These are phyloP conservation scores for Sclerotinia glacialis DNA, from an alignment of 2,329 filamentous ascomycete species.

Conservation along the genomic window DNA sequence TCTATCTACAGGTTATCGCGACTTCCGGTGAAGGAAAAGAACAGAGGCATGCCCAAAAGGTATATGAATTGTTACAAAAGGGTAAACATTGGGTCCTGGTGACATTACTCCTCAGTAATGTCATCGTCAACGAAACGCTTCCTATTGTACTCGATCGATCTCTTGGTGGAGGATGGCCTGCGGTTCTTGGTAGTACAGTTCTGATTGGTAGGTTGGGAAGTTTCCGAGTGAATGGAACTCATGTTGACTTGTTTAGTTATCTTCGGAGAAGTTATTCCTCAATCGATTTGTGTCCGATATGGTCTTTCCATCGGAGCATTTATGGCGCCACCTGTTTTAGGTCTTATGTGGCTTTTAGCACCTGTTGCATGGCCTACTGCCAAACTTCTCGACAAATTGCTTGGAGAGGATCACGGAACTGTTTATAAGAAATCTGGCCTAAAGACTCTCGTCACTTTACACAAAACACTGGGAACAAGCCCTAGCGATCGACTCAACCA, in stretches of 20 bases:
- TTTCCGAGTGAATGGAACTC: neutral
- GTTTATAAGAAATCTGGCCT: slow-evolving; percentile 97
- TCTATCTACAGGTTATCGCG: slow-evolving; percentile 93
- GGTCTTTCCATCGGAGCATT: slow-evolving; percentile 91
- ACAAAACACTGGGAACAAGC: slow-evolving; percentile 84
- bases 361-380: slow-evolving; percentile 93
- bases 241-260: slow-evolving; percentile 64
- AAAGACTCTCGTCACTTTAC: slow-evolving; percentile 92
- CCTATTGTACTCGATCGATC: slow-evolving; percentile 94
- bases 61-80: slow-evolving; percentile 74
- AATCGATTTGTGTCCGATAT: slow-evolving; percentile 94
- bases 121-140: slow-evolving; percentile 95
- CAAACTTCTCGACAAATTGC: slow-evolving; percentile 87
- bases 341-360: slow-evolving; percentile 87
- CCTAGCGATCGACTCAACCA: slow-evolving; percentile 86
- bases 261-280: slow-evolving; percentile 93
- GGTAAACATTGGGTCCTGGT: slow-evolving; percentile 99
- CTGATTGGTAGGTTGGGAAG: slow-evolving; percentile 71
- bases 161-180: slow-evolving; percentile 89
- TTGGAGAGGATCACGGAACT: slow-evolving; percentile 93
- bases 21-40: slow-evolving; percentile 82
- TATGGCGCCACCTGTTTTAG: slow-evolving; percentile 83
- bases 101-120: slow-evolving; percentile 88
- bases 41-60: slow-evolving; percentile 77
- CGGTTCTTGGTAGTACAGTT: slow-evolving; percentile 87